Evolutionary conservation across 371 early-diverging fungal genomes (phyloP).

Genomic region (Sanchytrium tribonematis): DNA sequence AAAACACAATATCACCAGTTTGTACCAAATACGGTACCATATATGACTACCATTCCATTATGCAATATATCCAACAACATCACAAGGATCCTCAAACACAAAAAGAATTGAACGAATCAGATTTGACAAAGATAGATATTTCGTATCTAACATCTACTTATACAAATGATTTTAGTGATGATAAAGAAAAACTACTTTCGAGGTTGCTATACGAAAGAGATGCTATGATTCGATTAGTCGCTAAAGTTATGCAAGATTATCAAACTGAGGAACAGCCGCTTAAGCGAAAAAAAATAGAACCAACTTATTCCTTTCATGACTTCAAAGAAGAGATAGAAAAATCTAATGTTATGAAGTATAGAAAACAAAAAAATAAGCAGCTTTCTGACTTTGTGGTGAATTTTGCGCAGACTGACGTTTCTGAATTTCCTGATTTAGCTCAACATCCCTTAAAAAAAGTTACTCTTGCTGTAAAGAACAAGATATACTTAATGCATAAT

Average conservation of each 20-base stretch:
- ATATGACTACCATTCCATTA: neutral
- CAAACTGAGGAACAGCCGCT: neutral
- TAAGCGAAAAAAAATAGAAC: neutral
- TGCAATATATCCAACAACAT: neutral
- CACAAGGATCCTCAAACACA: neutral
- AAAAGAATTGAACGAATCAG: neutral
- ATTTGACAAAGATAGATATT: neutral
- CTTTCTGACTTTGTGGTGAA: neutral
- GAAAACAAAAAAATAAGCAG: neutral
- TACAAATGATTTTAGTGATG: neutral
- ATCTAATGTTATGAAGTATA: neutral
- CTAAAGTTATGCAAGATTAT: neutral
- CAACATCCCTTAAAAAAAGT: neutral
- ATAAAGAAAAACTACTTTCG: neutral
- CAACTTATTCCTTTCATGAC: neutral
- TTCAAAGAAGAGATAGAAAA: neutral
- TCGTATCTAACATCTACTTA: neutral
- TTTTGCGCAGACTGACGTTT: too few species aligned
- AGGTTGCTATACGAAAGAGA: neutral
- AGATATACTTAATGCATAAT: neutral
- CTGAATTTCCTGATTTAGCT: neutral
- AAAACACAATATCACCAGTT: neutral
- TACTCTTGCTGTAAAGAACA: neutral
- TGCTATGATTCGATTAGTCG: neutral
- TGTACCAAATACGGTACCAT: neutral